Base-by-base conservation (phyloP, 106 monocot species). In the Dendrobium chrysotoxum region DNA sequence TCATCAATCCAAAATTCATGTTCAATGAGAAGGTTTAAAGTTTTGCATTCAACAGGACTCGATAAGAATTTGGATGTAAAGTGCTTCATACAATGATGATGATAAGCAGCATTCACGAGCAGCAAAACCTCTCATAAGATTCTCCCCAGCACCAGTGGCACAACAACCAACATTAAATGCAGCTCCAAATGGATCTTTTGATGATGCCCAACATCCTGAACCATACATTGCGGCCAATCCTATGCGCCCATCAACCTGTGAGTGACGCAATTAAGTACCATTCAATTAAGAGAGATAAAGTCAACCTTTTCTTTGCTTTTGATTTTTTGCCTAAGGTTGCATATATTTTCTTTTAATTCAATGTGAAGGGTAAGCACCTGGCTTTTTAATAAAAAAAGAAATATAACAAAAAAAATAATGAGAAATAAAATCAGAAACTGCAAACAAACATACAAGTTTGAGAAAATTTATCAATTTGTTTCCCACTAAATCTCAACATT, bases 211-310 rank as follows among this genome's bases (percentile, higher is more conserved):
- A 82, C 91, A 98, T 0, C 98, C 98, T 28, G 92, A 89, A 76
- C 98, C 98, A 85, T 92, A 98, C 86, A 87, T 92, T 25, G 92
- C 98, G 40, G 95, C 98, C 87, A 98, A 86, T 65, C 98, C 98
- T 61, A 98, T 79, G n/a, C 98, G 98, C 9, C 98, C 98, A 88
- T 98, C 92, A 67, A 98, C 85, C 98, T 95, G 73, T 75, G 68
- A 53, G 20, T 4, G 45, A 10, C 11, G 10, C 23, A 13, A 40
- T 40, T 74, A 15, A 74, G 20, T 74, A 11, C 4, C 70, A 35
- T 16, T 4, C 31, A 70, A 70, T 23, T 70, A 70, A 35, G 70
- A 70, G 64, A 65, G 31, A 70, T 5, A n/a, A 4, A 23, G n/a
- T 61, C 23, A 61, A 5, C 61, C 11, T 61, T 61, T 1, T 23